Base-by-base conservation (phyloP, 1,284 basidiomycete species). In the Moesziomyces sp. region DNA sequence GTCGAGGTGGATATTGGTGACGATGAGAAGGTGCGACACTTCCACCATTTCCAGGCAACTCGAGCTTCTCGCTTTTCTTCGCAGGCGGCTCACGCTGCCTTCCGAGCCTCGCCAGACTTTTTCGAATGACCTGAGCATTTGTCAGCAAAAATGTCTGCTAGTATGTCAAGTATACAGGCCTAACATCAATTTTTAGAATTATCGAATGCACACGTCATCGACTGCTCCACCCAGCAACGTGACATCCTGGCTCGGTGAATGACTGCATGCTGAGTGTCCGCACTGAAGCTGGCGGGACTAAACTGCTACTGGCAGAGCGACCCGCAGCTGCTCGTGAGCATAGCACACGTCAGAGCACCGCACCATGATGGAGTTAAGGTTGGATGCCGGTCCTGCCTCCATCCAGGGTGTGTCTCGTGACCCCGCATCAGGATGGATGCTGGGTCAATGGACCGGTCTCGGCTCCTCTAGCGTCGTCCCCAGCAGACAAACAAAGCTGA, bases 41-140 rank as follows among this genome's bases (percentile, higher is more conserved):
- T 30, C 10, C 34, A 21, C 48, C 52, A 16, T 34, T 30, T 38
- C 30, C 30, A 4, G 13, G 30, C 38, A n/a, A 40, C 38, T 18
- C 14, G 14, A 18, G 38, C 13, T 13, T 24, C 46, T 26, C 49
- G 46, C 42, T 54, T 58, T 58, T 66, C 58, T 63, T 63, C 61
- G 24, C 46, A 18, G 49, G 7, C 52, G 43, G 47, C 38, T 40
- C 18, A 18, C 3, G 7, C 38, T 7, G 18, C 38, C 38, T 14
- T 18, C 38, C 7, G 16, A 40, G 30, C 50, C 26, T 23, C 11
- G n/a, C 34, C 14, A 21, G 38, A 45, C 14, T 18, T 43, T 53
- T 28, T 24, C 3, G 18, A 24, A 52, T 66, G 57, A 66, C 52
- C 46, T 56, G 46, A 66, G 63, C 57, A 34, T 52, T 52, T 48